Evolutionary conservation across 306 rosid species (phyloP).

Genomic region (Spatholobus suberectus): DNA sequence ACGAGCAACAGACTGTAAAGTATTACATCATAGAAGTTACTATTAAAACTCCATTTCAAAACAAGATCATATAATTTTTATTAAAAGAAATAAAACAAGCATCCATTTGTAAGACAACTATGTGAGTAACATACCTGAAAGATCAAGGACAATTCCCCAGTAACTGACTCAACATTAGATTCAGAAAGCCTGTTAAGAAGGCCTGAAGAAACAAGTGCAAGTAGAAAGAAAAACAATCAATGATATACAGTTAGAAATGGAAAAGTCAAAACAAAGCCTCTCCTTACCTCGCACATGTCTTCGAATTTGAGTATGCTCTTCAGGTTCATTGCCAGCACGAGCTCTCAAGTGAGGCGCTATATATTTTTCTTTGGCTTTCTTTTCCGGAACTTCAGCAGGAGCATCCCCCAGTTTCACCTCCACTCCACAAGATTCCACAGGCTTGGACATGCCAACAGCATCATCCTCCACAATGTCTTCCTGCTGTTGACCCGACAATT

Average conservation of each 20-base stretch:
- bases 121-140: slow-evolving; percentile 51
- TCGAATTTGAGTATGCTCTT: slow-evolving; percentile 76
- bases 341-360: slow-evolving; percentile 78
- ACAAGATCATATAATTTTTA: not conserved
- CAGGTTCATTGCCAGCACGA: slow-evolving; percentile 67
- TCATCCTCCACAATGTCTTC: slow-evolving; percentile 42
- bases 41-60: slow-evolving; percentile 24
- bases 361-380: slow-evolving; percentile 58
- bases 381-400: slow-evolving; percentile 46
- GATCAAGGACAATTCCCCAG: slow-evolving; percentile 66
- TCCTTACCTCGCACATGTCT: slow-evolving; percentile 61
- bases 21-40: slow-evolving; percentile 22
- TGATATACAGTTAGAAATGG: slow-evolving; percentile 3
- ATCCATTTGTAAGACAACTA: not conserved
- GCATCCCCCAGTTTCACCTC: slow-evolving; percentile 37
- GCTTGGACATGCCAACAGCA: slow-evolving; percentile 23
- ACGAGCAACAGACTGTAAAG: slow-evolving; percentile 68
- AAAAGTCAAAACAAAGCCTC: slow-evolving; percentile 22
- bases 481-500: slow-evolving; percentile 35
- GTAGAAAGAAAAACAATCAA: slow-evolving; percentile 6
- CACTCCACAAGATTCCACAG: slow-evolving; percentile 25
- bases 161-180: slow-evolving; percentile 76
- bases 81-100: slow-evolving; percentile 2
- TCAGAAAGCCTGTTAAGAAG: slow-evolving; percentile 76
- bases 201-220: slow-evolving; percentile 53